Base-by-base conservation (phyloP, 371 early-diverging fungal genomes). In the Mucor ambiguus region DNA sequence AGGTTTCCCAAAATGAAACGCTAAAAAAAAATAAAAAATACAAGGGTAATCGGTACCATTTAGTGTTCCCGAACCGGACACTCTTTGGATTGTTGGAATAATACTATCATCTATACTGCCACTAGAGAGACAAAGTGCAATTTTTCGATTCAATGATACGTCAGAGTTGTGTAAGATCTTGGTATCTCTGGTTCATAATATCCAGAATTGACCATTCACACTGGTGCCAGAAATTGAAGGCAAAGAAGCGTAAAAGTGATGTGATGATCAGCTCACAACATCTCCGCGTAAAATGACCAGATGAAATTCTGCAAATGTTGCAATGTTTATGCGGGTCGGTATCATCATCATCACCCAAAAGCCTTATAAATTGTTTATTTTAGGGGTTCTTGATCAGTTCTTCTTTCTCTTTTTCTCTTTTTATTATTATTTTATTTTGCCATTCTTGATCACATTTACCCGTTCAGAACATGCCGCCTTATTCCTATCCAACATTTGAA, bases 401-500 rank as follows among this genome's bases (percentile, higher is more conserved):
- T 58, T 52, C 49, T 54, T 57, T 58, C 48, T 68, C 26, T 63
- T 63, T 30, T 63, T 30, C 58, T 43, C 30, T 24, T 55, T 59
- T 41, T 30, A 26, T 18, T 44, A n/a, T n/a, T n/a, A n/a, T 54
- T 20, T 43, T n/a, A 52, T 28, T 58, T 68, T 61, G 41, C 63
- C 64, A 26, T 57, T 67, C 32, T n/a, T n/a, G n/a, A 61, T 63
- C 24, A 26, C 66, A 65, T 65, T 37, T 67, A 65, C 63, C 37
- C 32, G 37, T 58, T 20, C 44, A 26, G 30, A 35, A 35, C 37
- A 72, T 72, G 72, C 72, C 68, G 37, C 70, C 68, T 64, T 62
- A 54, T 64, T 41, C 41, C 58, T 72, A 69, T 61, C 79, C 58
- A 58, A 69, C 70, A 16, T 75, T 80, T 66, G 80, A 80, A 60